Evolutionary conservation across 352 stramenopile genomes (phyloP).

Genomic region (Phytophthora citricola): DNA sequence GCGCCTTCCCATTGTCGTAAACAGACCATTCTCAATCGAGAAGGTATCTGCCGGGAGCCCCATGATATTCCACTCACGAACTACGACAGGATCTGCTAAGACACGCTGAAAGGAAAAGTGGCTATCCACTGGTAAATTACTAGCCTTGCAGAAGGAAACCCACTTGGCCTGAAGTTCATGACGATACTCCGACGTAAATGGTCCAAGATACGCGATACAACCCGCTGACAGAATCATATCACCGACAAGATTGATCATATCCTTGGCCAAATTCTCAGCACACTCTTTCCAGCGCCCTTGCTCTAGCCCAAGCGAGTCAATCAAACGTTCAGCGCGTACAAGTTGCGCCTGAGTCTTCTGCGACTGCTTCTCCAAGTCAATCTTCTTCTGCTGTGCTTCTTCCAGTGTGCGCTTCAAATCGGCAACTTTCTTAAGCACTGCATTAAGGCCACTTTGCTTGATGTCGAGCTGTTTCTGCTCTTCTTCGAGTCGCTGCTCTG

Average conservation of each 20-base stretch:
- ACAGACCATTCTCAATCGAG: constrained; percentile 94
- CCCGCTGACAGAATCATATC: constrained; percentile 94
- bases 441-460: constrained; percentile 88
- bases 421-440: constrained; percentile 85
- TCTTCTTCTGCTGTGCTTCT: constrained; percentile 92
- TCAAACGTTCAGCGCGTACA: constrained; percentile 88
- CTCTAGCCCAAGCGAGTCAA: constrained; percentile 91
- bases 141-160: constrained; percentile 82
- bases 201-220: constrained; percentile 93
- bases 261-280: constrained; percentile 68
- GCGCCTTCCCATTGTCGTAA: constrained; percentile 89
- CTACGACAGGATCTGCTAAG: constrained; percentile 83
- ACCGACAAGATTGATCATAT: constrained; percentile 93
- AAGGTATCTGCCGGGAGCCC: constrained; percentile 93
- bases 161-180: constrained; percentile 87
- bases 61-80: constrained; percentile 94
- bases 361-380: constrained; percentile 91
- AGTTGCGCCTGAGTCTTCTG: constrained; percentile 90
- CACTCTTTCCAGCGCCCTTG: constrained; percentile 92
- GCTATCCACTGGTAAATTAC: constrained; percentile 83
- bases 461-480: constrained; percentile 89
- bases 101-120: constrained; percentile 88
- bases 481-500: constrained; percentile 85
- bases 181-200: constrained; percentile 90
- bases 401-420: constrained; percentile 90